Base-by-base conservation (phyloP, 441 rosid species). In the Omphalea diandra region DNA sequence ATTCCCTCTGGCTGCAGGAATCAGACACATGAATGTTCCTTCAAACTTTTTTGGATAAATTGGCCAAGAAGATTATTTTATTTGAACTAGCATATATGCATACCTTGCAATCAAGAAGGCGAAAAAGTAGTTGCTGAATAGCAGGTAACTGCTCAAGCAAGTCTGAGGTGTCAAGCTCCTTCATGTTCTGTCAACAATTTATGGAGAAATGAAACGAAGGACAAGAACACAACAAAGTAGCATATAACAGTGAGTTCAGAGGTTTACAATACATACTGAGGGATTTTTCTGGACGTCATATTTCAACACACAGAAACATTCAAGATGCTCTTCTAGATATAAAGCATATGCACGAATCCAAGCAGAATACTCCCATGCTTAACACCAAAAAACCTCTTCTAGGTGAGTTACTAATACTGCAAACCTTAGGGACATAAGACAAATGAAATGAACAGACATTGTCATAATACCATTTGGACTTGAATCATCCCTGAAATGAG, bases 31-130 rank as follows among this genome's bases (percentile, higher is more conserved):
- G 18, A 63, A 18, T 24, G 18, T 52, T 60, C 15, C 22, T 35
- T 38, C 62, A 22, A 36, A 50, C 32, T 49, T 32, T n/a, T n/a
- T n/a, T n/a, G n/a, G 20, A 47, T 60, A 8, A 58, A 36, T 64
- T 20, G 8, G 17, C 1, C 5, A 63, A 15, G 27, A 72, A 15
- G 18, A 11, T 15, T 24, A 46, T 46, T 46, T 52, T 8, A 22
- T 22, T 5, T 2, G 15, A 49, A 9, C 56, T 52, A 24, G 58
- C 14, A 17, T 9, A 56, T 43, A 22, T 69, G 47, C 38, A 71
- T 71, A 86, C 90, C 82, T 80, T 79, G 75, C 92, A 87, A 53
- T 52, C 83, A 63, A 85, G 84, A 72, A 85, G 81, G 67, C 86
- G 85, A 70, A 73, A 76, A 36, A 83, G 84, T 46, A 84, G 78